Evolutionary conservation across 148 eudicot genomes (phyloP), one percentile per base, ranked within the genome.

Genomic region (Vaccinium macrocarpon): DNA sequence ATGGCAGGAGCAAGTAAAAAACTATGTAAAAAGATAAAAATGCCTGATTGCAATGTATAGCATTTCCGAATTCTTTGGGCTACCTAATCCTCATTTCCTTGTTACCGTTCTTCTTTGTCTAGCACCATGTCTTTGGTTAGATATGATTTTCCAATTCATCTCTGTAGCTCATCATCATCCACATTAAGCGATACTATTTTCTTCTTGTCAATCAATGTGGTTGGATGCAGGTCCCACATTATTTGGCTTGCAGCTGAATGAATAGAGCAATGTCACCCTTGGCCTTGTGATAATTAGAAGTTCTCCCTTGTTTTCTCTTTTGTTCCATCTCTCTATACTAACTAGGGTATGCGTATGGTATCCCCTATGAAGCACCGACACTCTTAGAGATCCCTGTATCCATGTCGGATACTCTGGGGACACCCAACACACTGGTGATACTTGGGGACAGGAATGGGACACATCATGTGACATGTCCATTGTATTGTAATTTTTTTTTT

Each of bases 191-290:
- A 78, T 79, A 32, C 32, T 15, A 9, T 9, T 64, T 64, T 64
- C 71, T 64, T 64, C 32, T 23, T 64, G 71, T 64, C 71, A n/a
- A 64, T 64, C 29, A 64, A 64, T 64, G 11, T 64, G 82, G 29
- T 59, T 35, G 49, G 82, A 56, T 80, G 49, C 82, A 16, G 49
- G 50, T 46, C 82, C 71, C 25, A 80, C 70, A 57, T 80, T 32
- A 49, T 32, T 56, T 57, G 82, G 82, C 70, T 35, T 35, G 70
- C n/a, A 32, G 66, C 32, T 57, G n/a, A 79, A 32, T 56, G 51
- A 29, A 57, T 32, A 38, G 49, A 57, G 62, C 82, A 38, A 38
- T 56, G 82, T 38, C 55, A 48, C 25, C 82, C 51, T 59, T 80
- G 11, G 50, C 82, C 49, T 57, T 59, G 11, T 19, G 27, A 56